Conservation (phyloP, 306 rosid species). For the Lithocarpus polystachyus region DNA sequence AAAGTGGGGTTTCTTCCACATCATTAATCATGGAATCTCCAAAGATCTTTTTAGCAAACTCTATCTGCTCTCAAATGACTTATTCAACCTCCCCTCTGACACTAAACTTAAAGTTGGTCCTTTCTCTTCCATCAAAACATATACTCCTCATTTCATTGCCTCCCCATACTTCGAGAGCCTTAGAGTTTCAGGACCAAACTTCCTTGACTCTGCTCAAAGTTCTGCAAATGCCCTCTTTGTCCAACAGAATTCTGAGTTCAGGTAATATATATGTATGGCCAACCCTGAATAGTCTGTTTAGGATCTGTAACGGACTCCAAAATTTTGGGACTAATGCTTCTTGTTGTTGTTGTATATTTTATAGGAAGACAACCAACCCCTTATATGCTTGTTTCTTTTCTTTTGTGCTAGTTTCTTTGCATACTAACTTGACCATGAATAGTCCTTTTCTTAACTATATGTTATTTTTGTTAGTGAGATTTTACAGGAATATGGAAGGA, state of each 20-base stretch:
- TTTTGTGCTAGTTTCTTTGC: conserved; percentile 4
- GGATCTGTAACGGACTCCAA: too few species aligned
- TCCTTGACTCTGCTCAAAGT: conserved; percentile 66
- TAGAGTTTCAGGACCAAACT: conserved; percentile 75
- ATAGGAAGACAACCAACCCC: background rate
- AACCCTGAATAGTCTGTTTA: too few species aligned
- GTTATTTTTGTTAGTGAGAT: conserved; percentile 48
- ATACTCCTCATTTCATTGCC: conserved; percentile 93
- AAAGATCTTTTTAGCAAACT: conserved; percentile 62
- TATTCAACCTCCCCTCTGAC: conserved; percentile 74
- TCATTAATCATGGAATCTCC: conserved; percentile 89
- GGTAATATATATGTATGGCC: conserved; percentile 31
- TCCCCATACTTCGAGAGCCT: conserved; percentile 98
- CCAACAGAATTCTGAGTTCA: conserved; percentile 52
- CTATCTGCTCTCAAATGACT: conserved; percentile 39
- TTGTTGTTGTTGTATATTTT: too few species aligned
- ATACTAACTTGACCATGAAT: background rate
- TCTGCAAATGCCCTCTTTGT: conserved; percentile 60
- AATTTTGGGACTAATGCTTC: too few species aligned
- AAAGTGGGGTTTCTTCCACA: conserved; percentile 92
- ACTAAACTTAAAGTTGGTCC: conserved; percentile 90
- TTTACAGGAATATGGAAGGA: conserved; percentile 79
- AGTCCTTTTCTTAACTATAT: background rate
- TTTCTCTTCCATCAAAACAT: conserved; percentile 65
- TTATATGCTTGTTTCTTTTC: background rate